These are phyloP conservation scores for Diaporthe australafricana DNA, from an alignment of 2,329 filamentous ascomycete species.

Conservation along the genomic window DNA sequence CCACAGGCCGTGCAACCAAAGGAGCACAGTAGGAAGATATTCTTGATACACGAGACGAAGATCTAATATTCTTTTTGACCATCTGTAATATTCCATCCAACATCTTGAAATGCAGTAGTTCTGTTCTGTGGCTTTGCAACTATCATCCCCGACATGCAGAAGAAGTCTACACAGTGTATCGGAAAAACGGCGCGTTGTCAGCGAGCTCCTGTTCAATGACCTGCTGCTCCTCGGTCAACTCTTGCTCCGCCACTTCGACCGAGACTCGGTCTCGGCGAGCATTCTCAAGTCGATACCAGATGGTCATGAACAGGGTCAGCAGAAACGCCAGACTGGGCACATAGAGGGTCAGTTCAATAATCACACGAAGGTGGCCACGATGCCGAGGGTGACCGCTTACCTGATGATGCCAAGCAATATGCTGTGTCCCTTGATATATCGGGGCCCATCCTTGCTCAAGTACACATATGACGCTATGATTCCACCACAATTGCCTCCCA, in stretches of 20 bases:
- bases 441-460: constrained; percentile 38
- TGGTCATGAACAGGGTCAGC: constrained; percentile 47
- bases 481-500: constrained; percentile 41
- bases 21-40: background rate
- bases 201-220: constrained; percentile 46
- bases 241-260: constrained; percentile 33
- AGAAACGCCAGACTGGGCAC: constrained; percentile 45
- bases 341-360: background rate
- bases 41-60: background rate
- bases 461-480: constrained; percentile 42
- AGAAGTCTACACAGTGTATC: constrained; percentile 41
- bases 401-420: constrained; percentile 40
- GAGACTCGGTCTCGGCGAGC: constrained; percentile 43
- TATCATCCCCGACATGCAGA: background rate
- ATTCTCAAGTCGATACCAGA: constrained; percentile 47
- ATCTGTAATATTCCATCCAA: background rate
- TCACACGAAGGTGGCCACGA: background rate
- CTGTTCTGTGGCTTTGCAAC: background rate
- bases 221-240: constrained; percentile 46
- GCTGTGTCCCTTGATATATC: constrained; percentile 40
- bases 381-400: background rate
- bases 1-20: too few relatives aligned
- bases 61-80: background rate
- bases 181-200: constrained; percentile 47
- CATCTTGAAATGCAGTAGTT: background rate